A percentile compares a stretch with the other conserved stretches of the same genome.
Conservation (phyloP, 2,329 filamentous ascomycete species). For the Colletotrichum orchidophilum region DNA sequence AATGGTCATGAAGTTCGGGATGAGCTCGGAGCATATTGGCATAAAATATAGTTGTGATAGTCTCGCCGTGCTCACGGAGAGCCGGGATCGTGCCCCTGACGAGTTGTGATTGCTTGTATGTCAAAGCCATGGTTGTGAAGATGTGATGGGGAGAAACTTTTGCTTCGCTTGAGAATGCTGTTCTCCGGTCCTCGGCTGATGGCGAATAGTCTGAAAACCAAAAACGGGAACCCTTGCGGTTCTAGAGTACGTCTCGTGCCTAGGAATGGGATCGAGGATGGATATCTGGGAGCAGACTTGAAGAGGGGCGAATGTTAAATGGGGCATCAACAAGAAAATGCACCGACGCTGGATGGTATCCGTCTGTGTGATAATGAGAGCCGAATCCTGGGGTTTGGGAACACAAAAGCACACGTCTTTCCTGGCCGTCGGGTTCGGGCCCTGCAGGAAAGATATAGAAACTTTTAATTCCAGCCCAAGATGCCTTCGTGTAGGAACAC, state of each 20-base stretch:
- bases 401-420: not conserved
- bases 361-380: not conserved
- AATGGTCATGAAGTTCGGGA: conserved; percentile 74
- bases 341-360: conserved; percentile 1
- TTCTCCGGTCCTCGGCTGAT: not conserved
- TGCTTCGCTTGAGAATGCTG: not conserved
- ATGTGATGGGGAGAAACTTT: not conserved
- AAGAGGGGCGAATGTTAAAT: not conserved
- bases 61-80: conserved; percentile 72
- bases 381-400: not conserved
- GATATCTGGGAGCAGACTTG: not conserved
- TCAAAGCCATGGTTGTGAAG: conserved; percentile 48
- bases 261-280: conserved; percentile 13
- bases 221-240: not conserved
- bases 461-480: not conserved
- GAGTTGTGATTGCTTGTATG: conserved; percentile 66
- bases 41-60: conserved; percentile 79
- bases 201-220: not conserved
- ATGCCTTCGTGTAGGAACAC: not conserved
- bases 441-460: conserved; percentile 20
- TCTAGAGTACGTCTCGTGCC: not conserved
- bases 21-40: conserved; percentile 71
- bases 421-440: not conserved
- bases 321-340: conserved; percentile 15
- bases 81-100: conserved; percentile 78